A percentile compares a stretch with the other conserved stretches of the same genome.
These are phyloP conservation scores for Hymenoscyphus salicellus DNA, from an alignment of 2,329 filamentous ascomycete genomes.

Conservation along the genomic window DNA sequence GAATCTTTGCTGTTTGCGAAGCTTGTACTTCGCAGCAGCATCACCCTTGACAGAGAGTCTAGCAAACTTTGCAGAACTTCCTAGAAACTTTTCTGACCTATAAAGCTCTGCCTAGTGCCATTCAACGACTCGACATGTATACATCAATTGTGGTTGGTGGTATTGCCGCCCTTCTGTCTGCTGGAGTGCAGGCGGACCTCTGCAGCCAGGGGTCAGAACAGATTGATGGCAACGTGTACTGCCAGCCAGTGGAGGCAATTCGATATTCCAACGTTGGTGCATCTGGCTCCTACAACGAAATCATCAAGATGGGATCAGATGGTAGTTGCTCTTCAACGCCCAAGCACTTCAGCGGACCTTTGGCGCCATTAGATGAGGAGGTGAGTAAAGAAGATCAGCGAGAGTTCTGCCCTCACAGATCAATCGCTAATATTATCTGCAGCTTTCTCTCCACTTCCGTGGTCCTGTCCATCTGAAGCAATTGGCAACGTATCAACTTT, in stretches of 20 bases:
- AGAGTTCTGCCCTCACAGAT: neutral
- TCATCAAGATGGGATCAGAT: constrained; percentile 56
- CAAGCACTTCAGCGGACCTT: constrained; percentile 54
- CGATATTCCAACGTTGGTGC: constrained; percentile 62
- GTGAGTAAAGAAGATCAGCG: constrained; percentile 45
- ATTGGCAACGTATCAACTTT: constrained; percentile 66
- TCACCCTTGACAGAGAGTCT: neutral
- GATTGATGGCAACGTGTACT: constrained; percentile 62
- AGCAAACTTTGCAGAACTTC: neutral
- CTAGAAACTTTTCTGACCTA: neutral
- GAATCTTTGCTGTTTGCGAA: neutral
- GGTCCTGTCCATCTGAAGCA: constrained; percentile 66
- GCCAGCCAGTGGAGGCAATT: constrained; percentile 62
- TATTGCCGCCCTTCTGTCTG: neutral
- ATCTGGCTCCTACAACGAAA: constrained; percentile 61
- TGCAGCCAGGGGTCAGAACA: constrained; percentile 4
- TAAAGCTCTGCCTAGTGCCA: neutral
- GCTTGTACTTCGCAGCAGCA: neutral
- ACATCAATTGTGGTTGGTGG: neutral
- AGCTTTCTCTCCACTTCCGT: constrained; percentile 72
- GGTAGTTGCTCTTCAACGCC: constrained; percentile 54
- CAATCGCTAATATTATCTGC: neutral
- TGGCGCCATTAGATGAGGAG: constrained; percentile 68
- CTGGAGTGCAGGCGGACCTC: constrained; percentile 10
- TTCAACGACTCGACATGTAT: neutral